Conservation (phyloP, 768 basidiomycete species). For the Suillus tomentosus region DNA sequence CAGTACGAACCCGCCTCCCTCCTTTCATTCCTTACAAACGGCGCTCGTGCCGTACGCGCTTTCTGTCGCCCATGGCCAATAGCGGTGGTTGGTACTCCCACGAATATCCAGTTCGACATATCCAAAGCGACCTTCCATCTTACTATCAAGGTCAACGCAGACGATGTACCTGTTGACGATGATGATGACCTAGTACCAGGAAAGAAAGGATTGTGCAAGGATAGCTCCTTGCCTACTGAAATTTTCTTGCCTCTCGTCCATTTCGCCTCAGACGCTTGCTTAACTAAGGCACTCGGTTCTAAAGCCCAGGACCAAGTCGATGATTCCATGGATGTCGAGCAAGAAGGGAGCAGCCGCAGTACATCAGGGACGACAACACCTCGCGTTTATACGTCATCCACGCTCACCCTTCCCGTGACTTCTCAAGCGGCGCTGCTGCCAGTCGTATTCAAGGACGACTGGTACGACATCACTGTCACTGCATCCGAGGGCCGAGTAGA, state of each 20-base stretch:
- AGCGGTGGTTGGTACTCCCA: slow-evolving; percentile 69
- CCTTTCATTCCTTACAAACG: slow-evolving; percentile 76
- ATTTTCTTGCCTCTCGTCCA: slow-evolving; percentile 91
- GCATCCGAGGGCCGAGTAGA: slow-evolving; percentile 50
- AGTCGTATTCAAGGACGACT: slow-evolving; percentile 19
- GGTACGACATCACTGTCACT: slow-evolving; percentile 44
- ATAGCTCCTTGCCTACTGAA: slow-evolving; percentile 68
- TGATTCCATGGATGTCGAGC: not conserved
- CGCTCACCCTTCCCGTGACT: slow-evolving; percentile 17
- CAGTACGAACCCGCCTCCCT: slow-evolving; percentile 1
- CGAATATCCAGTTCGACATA: slow-evolving; percentile 76
- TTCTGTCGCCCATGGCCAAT: slow-evolving; percentile 85
- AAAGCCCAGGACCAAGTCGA: slow-evolving; percentile 1
- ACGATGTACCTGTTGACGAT: slow-evolving; percentile 45
- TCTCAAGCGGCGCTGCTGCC: slow-evolving; percentile 8
- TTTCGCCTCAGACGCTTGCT: slow-evolving; percentile 56
- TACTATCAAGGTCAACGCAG: slow-evolving; percentile 59
- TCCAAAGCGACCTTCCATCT: slow-evolving; percentile 69
- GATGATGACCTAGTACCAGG: not conserved
- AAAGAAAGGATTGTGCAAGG: slow-evolving; percentile 1
- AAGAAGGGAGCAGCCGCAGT: not conserved
- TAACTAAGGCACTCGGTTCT: slow-evolving; percentile 22
- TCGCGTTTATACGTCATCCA: slow-evolving; percentile 17
- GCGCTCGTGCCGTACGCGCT: slow-evolving; percentile 81
- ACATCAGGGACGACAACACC: slow-evolving; percentile 13